phyloP scores from a whole-genome alignment of 2,329 filamentous ascomycete genomes.

The Ceratocystis huliohia region DNA sequence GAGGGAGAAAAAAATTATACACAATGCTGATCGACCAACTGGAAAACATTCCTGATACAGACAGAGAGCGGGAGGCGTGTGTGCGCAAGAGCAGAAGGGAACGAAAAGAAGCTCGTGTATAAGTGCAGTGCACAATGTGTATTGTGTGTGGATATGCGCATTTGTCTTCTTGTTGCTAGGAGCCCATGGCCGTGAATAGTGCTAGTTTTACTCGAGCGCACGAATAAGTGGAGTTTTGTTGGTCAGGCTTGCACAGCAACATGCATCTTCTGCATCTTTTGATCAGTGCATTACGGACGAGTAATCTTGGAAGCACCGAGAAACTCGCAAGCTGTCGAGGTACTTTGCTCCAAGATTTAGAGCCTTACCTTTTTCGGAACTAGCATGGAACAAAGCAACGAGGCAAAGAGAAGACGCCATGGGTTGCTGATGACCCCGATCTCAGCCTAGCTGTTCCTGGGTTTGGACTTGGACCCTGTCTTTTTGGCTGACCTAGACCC shows the following conservation, averaged over 20 bases:
- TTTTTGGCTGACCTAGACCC: neutral
- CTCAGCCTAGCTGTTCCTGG: neutral
- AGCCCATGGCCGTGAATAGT: neutral
- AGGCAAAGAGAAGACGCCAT: neutral
- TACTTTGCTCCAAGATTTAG: neutral
- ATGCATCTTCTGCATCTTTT: constrained; percentile 1
- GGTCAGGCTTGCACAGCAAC: constrained; percentile 2
- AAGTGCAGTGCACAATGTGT: neutral
- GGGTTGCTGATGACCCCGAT: neutral
- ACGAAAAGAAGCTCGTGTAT: neutral
- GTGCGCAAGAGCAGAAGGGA: neutral
- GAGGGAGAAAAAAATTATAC: neutral
- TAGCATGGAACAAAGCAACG: constrained; percentile 1
- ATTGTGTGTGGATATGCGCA: neutral
- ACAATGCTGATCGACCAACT: neutral
- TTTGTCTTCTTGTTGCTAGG: constrained; percentile 5
- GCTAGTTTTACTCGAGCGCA: neutral
- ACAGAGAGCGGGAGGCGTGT: neutral
- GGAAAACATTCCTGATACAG: neutral
- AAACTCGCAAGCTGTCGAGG: neutral
- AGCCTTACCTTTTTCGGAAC: neutral
- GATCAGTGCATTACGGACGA: constrained; percentile 2
- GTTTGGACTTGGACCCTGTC: too few relatives aligned
- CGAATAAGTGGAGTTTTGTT: neutral
- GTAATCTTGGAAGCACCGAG: constrained; percentile 14